Base-by-base conservation (phyloP, 371 early-diverging fungal species). In the Rhizopus delemar region DNA sequence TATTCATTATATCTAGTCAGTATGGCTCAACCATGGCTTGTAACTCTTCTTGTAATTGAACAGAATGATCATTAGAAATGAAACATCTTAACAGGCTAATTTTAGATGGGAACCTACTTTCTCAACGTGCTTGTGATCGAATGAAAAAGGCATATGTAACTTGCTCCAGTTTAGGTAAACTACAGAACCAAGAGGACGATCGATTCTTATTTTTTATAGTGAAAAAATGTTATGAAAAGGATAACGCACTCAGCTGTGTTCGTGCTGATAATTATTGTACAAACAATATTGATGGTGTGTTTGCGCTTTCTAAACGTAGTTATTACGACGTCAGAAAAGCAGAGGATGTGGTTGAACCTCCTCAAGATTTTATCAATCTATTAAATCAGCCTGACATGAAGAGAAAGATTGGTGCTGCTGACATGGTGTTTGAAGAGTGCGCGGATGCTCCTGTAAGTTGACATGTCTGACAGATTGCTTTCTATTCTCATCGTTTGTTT, bases 11-110 rank as follows among this genome's bases (percentile, higher is more conserved):
- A 41, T 61, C 39, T 64, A 66, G 64, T 51, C 36, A 65, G 38
- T 55, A 57, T 31, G 32, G 51, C 28, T 34, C 45, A 5, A 15
- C 38, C 11, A 71, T 71, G 68, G 64, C 68, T 7, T 72, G 73
- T 38, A 41, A 68, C n/a, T 68, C 73, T 4, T 22, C 43, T 6
- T 67, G 73, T 72, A 55, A 52, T 22, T 22, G 22, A 22, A 22
- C 22, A 22, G 22, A 22, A 22, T 1, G 22, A 2, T 22, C 22
- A 22, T 22, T 22, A 22, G 22, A 22, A 22, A 22, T 1, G 0
- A 22, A 22, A 22, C 22, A 22, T 22, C 22, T 22, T 22, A 22
- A 22, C 22, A 22, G 22, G 2, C 22, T 22, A 0, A 22, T 22
- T 22, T 22, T 53, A 71, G 71, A 64, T 62, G 65, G 67, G 0